Evolutionary conservation across 768 basidiomycete species (phyloP).

Genomic region (Dioszegia hungarica): DNA sequence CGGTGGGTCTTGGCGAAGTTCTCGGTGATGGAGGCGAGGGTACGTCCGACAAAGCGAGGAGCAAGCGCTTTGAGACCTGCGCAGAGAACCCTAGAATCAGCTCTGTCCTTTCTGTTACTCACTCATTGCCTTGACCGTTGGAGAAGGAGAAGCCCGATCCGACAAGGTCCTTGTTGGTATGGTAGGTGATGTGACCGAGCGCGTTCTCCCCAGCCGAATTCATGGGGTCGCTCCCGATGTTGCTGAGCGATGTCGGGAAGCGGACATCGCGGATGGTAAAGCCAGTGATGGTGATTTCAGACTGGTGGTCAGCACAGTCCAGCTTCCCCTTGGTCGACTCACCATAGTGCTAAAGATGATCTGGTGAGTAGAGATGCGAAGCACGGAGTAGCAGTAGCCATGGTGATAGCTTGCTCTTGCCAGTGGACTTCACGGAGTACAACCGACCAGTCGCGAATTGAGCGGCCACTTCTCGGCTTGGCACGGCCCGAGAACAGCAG

Average conservation of each 20-base stretch:
- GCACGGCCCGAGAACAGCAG: no score
- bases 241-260: conserved; percentile 26
- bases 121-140: conserved; percentile 35
- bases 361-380: no score
- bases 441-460: no score
- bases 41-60: conserved; percentile 26
- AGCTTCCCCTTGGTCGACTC: no score
- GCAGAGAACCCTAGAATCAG: conserved; percentile 21
- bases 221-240: conserved; percentile 29
- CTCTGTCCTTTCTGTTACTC: not conserved
- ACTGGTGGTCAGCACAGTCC: not conserved
- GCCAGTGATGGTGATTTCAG: conserved; percentile 22
- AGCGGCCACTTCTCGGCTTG: no score
- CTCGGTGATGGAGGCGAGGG: conserved; percentile 12
- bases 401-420: no score
- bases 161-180: conserved; percentile 21
- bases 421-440: no score
- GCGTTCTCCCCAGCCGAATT: conserved; percentile 30
- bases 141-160: conserved; percentile 30
- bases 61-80: conserved; percentile 22
- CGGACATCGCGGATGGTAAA: conserved; percentile 28
- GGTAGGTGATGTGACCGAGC: conserved; percentile 22
- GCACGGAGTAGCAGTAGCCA: no score
- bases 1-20: conserved; percentile 27
- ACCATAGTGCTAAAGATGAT: no score